phyloP scores from a whole-genome alignment of 345 rosid species.

The Fremontodendron californicum region DNA sequence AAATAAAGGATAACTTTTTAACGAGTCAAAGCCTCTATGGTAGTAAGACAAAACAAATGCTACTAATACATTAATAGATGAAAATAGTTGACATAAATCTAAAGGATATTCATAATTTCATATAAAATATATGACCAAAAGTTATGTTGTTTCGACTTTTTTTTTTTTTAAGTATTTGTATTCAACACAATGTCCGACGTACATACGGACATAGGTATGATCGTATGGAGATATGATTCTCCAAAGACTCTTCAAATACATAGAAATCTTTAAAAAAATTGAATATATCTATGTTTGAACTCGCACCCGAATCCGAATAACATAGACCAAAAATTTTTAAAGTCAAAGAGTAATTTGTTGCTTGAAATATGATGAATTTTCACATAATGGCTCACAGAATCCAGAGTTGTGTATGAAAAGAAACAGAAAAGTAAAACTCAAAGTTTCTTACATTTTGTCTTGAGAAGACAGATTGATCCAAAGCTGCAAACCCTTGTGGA shows the following conservation, averaged over 20 bases:
- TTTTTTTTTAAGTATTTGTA: no score
- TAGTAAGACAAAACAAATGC: neutral
- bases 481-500: constrained; percentile 80
- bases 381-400: neutral
- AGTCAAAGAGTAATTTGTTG: neutral
- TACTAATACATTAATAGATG: neutral
- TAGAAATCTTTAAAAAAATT: no score
- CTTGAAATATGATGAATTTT: neutral
- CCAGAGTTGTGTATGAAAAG: neutral
- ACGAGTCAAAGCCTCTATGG: neutral
- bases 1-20: neutral
- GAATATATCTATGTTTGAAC: no score
- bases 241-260: no score
- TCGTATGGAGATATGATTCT: no score
- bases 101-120: neutral
- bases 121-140: neutral
- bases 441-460: constrained; percentile 68
- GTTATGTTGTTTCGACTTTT: no score
- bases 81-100: neutral
- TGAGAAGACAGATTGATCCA: constrained; percentile 93
- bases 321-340: neutral
- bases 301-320: no score
- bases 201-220: no score
- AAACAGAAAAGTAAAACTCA: neutral
- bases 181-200: no score